Evolutionary conservation across 257 asterid species (phyloP), one percentile per base, ranked within the genome.

Genomic region (Solanum sejunctum): DNA sequence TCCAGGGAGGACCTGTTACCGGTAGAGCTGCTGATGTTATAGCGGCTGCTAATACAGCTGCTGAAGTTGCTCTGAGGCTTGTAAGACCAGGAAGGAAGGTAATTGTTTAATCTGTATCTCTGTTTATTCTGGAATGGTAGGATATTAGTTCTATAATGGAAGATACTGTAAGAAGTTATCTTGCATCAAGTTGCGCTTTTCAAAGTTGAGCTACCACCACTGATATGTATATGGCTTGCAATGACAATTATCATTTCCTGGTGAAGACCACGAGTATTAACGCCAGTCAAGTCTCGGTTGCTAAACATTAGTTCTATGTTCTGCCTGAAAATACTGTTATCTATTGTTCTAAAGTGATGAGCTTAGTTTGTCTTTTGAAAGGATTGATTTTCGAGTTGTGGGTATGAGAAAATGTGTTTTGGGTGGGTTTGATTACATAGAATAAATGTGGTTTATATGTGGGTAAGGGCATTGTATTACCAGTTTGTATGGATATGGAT

Each of bases 1-100:
- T 96, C 82, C 96, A 93, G 86, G 93, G 93, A 83, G 98, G 97
- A 7, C 96, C 97, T 7, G 91, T 96, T 71, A 92, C 93, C 12
- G 99, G 99, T 81, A 92, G 93, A 82, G 94, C 94, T 71, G 99
- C 98, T 86, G 98, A 95, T 89, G 99, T 95, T 63, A 89, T 95
- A 89, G 93, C 95, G 28, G 98, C 98, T 18, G 97, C 98, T 58
- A 95, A 92, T 91, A 93, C 98, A 5, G 98, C 99, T 28, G 98
- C 98, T 16, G 99, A 94, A 91, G 99, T 95, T 85, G 98, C 99
- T 23, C 56, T 95, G 89, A 90, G 99, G 87, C 98, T 95, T n/a
- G 92, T 95, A 69, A 91, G 98, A 83, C 99, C 99, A 1, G 99
- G 98, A 75, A 94, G 81, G 88, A 95, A 92, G 93, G 99, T 95